A percentile compares a stretch with the other conserved stretches of the same genome.
Conservation (phyloP, 345 rosid species). For the Salix exigua region DNA sequence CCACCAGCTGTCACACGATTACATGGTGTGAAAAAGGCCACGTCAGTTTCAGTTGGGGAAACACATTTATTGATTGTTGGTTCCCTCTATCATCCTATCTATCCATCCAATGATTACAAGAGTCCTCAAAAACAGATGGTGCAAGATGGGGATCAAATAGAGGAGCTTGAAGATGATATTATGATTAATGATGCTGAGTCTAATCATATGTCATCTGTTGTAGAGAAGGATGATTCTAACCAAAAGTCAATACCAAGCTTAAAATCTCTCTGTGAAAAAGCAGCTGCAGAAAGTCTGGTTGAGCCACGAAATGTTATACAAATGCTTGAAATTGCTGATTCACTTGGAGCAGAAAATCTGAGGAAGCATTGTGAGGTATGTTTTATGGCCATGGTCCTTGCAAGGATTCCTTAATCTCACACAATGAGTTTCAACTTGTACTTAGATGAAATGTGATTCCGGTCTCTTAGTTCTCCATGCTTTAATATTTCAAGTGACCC, state of each 20-base stretch:
- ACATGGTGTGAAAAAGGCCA: conserved; percentile 77
- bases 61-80: conserved; percentile 80
- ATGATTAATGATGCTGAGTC: conserved; percentile 52
- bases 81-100: conserved; percentile 79
- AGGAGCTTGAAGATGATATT: conserved; percentile 60
- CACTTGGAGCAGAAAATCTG: conserved; percentile 80
- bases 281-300: conserved; percentile 84
- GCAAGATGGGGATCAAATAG: conserved; percentile 34
- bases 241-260: conserved; percentile 56
- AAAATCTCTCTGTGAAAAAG: conserved; percentile 79
- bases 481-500: neutral
- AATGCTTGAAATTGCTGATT: conserved; percentile 90
- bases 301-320: conserved; percentile 88
- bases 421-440: neutral
- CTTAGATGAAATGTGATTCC: neutral
- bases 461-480: neutral
- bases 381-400: neutral
- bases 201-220: conserved; percentile 19
- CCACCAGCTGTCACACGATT: conserved; percentile 64
- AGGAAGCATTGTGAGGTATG: conserved; percentile 90
- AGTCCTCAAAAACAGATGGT: conserved; percentile 31
- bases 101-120: conserved; percentile 34
- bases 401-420: neutral
- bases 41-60: conserved; percentile 91
- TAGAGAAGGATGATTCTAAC: conserved; percentile 29